Evolutionary conservation across 2,329 filamentous ascomycete genomes (phyloP).

Genomic region (Chrysosporium queenslandicum): DNA sequence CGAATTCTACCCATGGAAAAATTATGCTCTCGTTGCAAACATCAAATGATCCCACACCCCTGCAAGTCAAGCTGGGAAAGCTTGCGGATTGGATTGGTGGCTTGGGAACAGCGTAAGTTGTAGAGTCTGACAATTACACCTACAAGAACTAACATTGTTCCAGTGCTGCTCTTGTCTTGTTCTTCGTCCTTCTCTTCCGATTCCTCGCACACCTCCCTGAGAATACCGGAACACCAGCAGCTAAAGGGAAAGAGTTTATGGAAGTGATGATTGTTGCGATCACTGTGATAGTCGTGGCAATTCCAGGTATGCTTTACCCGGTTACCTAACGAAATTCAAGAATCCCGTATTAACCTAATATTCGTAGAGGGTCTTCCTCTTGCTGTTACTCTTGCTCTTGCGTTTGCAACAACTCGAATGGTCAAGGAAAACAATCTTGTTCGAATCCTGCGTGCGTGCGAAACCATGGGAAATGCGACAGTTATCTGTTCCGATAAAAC

Average conservation of each 20-base stretch:
- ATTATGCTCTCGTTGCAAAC: conserved; percentile 65
- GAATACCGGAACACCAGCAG: conserved; percentile 47
- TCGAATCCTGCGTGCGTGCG: conserved; percentile 64
- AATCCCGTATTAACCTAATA: not conserved
- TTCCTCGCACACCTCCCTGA: conserved; percentile 61
- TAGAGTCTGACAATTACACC: not conserved
- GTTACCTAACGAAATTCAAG: not conserved
- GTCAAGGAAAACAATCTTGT: conserved; percentile 68
- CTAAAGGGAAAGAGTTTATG: conserved; percentile 69
- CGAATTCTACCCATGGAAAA: conserved; percentile 64
- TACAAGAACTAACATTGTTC: conserved; percentile 13
- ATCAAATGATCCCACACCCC: conserved; percentile 62
- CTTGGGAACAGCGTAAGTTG: conserved; percentile 52
- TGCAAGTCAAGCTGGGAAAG: conserved; percentile 65
- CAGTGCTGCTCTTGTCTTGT: conserved; percentile 61
- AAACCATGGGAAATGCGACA: conserved; percentile 72
- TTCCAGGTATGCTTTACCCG: conserved; percentile 41
- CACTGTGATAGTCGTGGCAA: conserved; percentile 69
- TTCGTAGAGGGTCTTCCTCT: conserved; percentile 58
- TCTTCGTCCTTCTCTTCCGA: conserved; percentile 75
- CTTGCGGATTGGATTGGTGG: conserved; percentile 71
- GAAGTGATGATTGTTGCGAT: conserved; percentile 69
- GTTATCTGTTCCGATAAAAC: conserved; percentile 76
- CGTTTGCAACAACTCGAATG: conserved; percentile 69
- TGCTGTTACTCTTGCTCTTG: conserved; percentile 66